Conservation (phyloP, 805 yeast genomes). For the Yarrowia hollandica region DNA sequence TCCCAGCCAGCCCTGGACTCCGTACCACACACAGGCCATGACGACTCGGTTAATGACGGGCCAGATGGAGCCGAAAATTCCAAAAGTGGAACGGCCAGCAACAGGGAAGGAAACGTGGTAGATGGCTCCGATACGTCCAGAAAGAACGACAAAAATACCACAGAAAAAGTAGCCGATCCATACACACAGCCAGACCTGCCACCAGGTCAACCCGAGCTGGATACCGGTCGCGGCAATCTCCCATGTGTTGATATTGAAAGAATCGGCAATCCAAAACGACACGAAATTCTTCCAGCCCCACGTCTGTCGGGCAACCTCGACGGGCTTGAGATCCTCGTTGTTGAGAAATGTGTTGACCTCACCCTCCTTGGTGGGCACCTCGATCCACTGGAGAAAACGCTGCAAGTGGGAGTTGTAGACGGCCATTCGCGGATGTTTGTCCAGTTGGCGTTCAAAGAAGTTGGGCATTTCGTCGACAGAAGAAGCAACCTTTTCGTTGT, state of each 20-base stretch:
- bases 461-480: background rate
- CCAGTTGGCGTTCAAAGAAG: background rate
- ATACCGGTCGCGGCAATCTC: conserved; percentile 88
- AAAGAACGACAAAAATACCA: conserved; percentile 65
- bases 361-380: conserved; percentile 23
- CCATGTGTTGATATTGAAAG: conserved; percentile 88
- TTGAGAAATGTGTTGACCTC: conserved; percentile 49
- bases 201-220: conserved; percentile 76
- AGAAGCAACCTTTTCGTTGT: background rate
- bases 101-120: conserved; percentile 88
- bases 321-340: conserved; percentile 77
- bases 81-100: conserved; percentile 76
- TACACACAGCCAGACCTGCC: conserved; percentile 87
- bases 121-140: conserved; percentile 75
- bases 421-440: background rate
- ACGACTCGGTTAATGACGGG: conserved; percentile 85
- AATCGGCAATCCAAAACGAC: conserved; percentile 84
- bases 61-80: conserved; percentile 84
- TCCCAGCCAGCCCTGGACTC: conserved; percentile 83
- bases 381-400: conserved; percentile 1
- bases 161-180: conserved; percentile 79
- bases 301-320: conserved; percentile 68
- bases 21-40: conserved; percentile 85
- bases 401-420: background rate
- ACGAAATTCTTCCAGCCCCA: conserved; percentile 86